Base-by-base conservation (phyloP, 2,329 filamentous ascomycete genomes). In the Fusarium kyushuense region DNA sequence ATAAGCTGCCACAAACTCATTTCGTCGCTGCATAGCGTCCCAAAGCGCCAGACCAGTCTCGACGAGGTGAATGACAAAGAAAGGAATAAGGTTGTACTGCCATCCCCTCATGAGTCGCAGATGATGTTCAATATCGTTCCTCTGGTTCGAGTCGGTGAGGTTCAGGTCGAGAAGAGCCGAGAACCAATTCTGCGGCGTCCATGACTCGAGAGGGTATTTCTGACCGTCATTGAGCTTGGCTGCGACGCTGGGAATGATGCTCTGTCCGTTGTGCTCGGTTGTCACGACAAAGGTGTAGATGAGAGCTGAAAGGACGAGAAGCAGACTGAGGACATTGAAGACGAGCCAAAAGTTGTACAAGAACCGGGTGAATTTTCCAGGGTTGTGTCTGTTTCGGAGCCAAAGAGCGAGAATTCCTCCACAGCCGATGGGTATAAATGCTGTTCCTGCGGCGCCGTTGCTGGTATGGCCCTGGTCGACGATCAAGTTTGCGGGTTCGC, bases 111-210 rank as follows among this genome's bases (percentile, higher is more conserved):
- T 76, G 32, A 76, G 30, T 10, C 62, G 70, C 7, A 76, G n/a
- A 14, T 74, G 71, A 3, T 45, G 56, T 7, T 43, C 54, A 13
- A 76, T 76, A 17, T 73, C 67, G 12, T 45, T 61, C 7, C 71
- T 54, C 30, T 59, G 49, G 38, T 38, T 46, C 0, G 54, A 47
- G 11, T 72, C 54, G 3, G 49, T 60, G 2, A 76, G 36, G 3
- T 76, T 61, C 5, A 76, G 57, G 6, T 74, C 52, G 3, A 76
- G 21, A 21, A 76, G 35, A 2, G 74, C 74, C 1, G 73, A 52
- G 16, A 67, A 76, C 74, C 74, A 76, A 25, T 71, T 74, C 48
- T 76, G 74, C 3, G 74, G 74, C 9, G 74, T 71, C 74, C 74
- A 76, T 0, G 68, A 65, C 12, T 74, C 54, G 2, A 69, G 25